These are phyloP conservation scores for Nyctanthes arbortristis DNA, from an alignment of 257 asterid species.

Conservation along the genomic window DNA sequence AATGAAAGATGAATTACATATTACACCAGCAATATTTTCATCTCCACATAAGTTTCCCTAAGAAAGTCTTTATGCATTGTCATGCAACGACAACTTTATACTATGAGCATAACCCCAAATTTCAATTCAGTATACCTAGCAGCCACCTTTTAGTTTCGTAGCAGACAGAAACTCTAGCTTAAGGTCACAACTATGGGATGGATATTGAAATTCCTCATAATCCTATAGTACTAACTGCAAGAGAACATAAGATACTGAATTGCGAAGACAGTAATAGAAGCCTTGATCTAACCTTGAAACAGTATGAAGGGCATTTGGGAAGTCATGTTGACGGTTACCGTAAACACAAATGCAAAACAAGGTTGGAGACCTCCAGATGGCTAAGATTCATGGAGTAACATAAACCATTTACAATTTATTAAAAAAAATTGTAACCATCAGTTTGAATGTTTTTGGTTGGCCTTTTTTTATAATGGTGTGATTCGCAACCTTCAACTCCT, in stretches of 20 bases:
- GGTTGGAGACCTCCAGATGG: not conserved
- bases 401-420: too few relatives aligned
- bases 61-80: not conserved
- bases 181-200: not conserved
- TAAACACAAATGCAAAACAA: not conserved
- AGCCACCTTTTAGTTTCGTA: not conserved
- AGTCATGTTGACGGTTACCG: too few relatives aligned
- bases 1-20: too few relatives aligned
- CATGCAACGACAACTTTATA: not conserved
- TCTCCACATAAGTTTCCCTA: not conserved
- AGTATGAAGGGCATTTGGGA: too few relatives aligned
- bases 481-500: not conserved
- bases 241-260: not conserved
- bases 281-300: too few relatives aligned
- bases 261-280: too few relatives aligned
- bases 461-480: not conserved
- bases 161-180: not conserved
- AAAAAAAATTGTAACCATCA: not conserved
- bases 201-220: not conserved
- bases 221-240: not conserved
- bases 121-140: not conserved
- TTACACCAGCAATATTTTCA: not conserved
- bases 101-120: not conserved
- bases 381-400: not conserved
- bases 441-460: constrained; percentile 14